Evolutionary conservation across 306 rosid genomes (phyloP).

Genomic region (Leucaena leucocephala): DNA sequence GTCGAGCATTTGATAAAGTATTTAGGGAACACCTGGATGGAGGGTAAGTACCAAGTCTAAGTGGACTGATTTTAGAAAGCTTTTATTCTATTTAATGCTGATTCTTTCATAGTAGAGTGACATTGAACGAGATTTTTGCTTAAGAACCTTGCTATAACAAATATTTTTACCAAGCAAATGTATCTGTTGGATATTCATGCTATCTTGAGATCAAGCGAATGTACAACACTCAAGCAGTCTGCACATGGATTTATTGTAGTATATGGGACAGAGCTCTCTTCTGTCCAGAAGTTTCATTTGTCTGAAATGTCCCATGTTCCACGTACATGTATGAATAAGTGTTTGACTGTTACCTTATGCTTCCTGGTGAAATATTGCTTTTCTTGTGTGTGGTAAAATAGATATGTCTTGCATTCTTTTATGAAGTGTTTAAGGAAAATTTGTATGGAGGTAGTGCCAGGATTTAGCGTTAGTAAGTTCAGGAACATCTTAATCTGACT

Average conservation of each 20-base stretch:
- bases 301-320: background rate
- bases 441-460: background rate
- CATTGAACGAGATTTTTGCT: slow-evolving; percentile 1
- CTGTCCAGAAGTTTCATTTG: background rate
- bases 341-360: background rate
- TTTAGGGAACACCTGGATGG: slow-evolving; percentile 95
- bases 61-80: slow-evolving; percentile 8
- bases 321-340: too few relatives aligned
- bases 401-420: background rate
- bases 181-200: background rate
- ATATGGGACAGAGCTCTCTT: background rate
- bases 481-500: background rate
- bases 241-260: background rate
- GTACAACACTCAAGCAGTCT: background rate
- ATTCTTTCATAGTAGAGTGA: slow-evolving; percentile 6
- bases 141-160: background rate
- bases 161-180: background rate
- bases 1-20: slow-evolving; percentile 93
- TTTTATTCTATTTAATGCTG: background rate
- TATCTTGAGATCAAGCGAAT: background rate
- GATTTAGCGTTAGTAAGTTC: background rate
- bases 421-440: background rate
- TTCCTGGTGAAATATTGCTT: background rate
- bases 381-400: background rate
- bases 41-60: slow-evolving; percentile 61